These are phyloP conservation scores for Umbelopsis vinacea DNA, from an alignment of 192 early-diverging fungal species.

Conservation along the genomic window DNA sequence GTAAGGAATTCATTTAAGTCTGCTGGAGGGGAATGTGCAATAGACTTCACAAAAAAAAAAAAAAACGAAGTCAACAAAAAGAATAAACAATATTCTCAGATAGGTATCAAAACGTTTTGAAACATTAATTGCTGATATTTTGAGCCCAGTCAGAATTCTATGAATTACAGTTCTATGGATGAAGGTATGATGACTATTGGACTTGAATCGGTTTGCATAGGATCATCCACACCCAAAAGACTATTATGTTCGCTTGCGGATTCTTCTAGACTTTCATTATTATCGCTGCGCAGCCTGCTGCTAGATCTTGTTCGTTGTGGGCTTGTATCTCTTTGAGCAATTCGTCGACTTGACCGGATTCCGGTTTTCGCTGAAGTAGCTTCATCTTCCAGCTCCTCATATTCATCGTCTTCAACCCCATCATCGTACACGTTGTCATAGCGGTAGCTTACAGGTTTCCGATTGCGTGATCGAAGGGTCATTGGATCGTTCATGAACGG, in stretches of 20 bases:
- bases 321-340: not conserved
- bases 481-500: constrained; percentile 17
- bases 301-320: constrained; percentile 12
- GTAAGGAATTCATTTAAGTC: not conserved
- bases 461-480: constrained; percentile 24
- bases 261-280: constrained; percentile 6
- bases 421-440: constrained; percentile 24
- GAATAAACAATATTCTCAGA: constrained; percentile 4
- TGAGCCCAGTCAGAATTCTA: too few relatives aligned
- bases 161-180: too few relatives aligned
- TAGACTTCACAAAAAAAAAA: not conserved
- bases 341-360: not conserved
- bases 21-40: not conserved
- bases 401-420: constrained; percentile 33
- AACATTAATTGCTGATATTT: not conserved
- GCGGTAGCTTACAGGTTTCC: constrained; percentile 20
- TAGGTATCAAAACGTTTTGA: not conserved
- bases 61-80: constrained; percentile 2
- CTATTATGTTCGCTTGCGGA: not conserved
- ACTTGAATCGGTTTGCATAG: not conserved
- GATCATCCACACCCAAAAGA: not conserved
- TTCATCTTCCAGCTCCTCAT: constrained; percentile 30
- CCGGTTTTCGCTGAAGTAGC: not conserved
- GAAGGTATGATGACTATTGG: not conserved
- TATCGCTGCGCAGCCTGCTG: not conserved